Percentiles rank a stretch among this genome's conserved stretches.
Conservation (phyloP, 495 filamentous ascomycete species). For the Talaromyces trachyspermus region DNA sequence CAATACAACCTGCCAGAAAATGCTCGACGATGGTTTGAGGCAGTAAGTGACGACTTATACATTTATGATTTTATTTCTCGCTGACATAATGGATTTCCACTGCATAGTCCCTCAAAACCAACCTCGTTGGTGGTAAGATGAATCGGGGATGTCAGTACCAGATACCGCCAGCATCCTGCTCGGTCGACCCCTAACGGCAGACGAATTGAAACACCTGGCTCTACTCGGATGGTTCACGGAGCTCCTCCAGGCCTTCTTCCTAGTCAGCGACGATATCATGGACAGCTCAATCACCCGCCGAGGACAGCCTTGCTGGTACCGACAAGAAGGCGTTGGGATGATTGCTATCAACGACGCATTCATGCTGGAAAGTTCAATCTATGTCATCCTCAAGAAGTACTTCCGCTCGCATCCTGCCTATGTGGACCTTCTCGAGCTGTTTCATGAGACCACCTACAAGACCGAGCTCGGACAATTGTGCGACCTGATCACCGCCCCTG, state of each 20-base stretch:
- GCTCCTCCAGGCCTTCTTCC: constrained; percentile 96
- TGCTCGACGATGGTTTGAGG: constrained; percentile 79
- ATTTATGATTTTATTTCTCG: background rate
- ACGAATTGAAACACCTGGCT: constrained; percentile 79
- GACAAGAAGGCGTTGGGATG: constrained; percentile 75
- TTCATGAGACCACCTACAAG: constrained; percentile 88
- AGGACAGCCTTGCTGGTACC: constrained; percentile 93
- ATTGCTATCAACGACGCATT: constrained; percentile 98
- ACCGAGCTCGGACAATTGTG: constrained; percentile 92
- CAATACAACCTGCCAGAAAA: constrained; percentile 75
- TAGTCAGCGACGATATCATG: constrained; percentile 99
- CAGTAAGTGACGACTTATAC: constrained; percentile 43
- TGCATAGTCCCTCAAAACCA: constrained; percentile 66
- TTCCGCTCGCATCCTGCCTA: constrained; percentile 82
- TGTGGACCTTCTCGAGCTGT: constrained; percentile 84
- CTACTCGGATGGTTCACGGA: constrained; percentile 95
- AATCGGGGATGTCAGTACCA: constrained; percentile 97
- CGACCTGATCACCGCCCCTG: constrained; percentile 91
- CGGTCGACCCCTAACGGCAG: constrained; percentile 57
- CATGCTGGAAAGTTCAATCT: constrained; percentile 88
- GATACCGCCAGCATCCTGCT: constrained; percentile 81
- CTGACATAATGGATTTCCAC: constrained; percentile 9
- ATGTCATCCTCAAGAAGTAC: constrained; percentile 82
- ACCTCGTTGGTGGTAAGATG: constrained; percentile 90
- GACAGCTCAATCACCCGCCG: constrained; percentile 88